Evolutionary conservation across 129 eudicot species (phyloP).

Genomic region (Smallanthus sonchifolius): DNA sequence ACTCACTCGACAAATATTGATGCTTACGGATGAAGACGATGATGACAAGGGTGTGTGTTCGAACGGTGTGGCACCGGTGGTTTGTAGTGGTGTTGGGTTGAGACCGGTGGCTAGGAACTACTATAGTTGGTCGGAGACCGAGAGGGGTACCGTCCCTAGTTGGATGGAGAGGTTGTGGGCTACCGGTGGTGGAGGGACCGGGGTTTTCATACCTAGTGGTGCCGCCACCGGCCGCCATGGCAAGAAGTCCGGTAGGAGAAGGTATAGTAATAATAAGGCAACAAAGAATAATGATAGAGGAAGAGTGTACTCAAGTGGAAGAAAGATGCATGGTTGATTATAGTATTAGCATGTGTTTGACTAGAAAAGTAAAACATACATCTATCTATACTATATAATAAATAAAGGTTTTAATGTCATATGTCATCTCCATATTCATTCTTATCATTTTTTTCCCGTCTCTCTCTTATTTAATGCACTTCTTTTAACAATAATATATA

Average conservation of each 20-base stretch:
- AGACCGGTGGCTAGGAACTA: slow-evolving; percentile 14
- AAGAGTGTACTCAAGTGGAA: slow-evolving; percentile 19
- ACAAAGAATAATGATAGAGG: slow-evolving; percentile 26
- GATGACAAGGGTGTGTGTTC: not conserved
- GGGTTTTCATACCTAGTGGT: slow-evolving; percentile 33
- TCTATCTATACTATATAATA: too few relatives aligned
- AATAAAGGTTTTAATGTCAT: too few relatives aligned
- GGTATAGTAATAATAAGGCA: slow-evolving; percentile 19
- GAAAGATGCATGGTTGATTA: slow-evolving; percentile 10
- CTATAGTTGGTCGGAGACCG: slow-evolving; percentile 24
- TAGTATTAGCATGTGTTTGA: not conserved
- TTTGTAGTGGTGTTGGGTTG: slow-evolving; percentile 21
- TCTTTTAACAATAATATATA: too few relatives aligned
- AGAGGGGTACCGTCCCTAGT: slow-evolving; percentile 16
- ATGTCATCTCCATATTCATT: too few relatives aligned
- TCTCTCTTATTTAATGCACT: too few relatives aligned
- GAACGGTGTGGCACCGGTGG: not conserved
- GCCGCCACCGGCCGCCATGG: not conserved
- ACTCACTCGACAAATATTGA: slow-evolving; percentile 31
- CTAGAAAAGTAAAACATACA: not conserved
- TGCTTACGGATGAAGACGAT: slow-evolving; percentile 37
- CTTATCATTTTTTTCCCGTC: too few relatives aligned
- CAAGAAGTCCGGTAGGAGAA: slow-evolving; percentile 28
- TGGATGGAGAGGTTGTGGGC: slow-evolving; percentile 40
- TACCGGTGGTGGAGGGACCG: slow-evolving; percentile 29